Base-by-base conservation (phyloP, 306 rosid genomes). In the Dicorynia guianensis region DNA sequence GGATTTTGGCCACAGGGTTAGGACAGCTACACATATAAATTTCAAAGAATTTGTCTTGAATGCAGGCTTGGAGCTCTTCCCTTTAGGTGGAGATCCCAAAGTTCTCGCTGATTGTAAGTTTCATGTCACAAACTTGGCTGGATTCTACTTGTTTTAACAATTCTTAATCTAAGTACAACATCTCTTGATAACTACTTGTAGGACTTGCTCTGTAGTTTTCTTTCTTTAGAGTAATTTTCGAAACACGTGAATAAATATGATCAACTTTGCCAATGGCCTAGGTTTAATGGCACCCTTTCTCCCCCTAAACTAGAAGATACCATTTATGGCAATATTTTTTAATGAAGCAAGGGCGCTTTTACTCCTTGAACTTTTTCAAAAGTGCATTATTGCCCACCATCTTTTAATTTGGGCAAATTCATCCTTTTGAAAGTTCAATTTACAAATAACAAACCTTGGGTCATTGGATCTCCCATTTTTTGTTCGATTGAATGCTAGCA, bases 31-130 rank as follows among this genome's bases (percentile, higher is more conserved):
- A 56, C 98, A 95, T 83, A 88, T 86, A 72, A 95, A 92, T 82
- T 95, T 95, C 77, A 91, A 89, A 85, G 98, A 95, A 74, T 95
- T 92, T 75, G 91, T 95, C 69, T 82, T 89, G 79, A 67, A 83
- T 62, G 88, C 90, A 66, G 98, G 98, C 61, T 82, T 95, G 92
- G 98, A 95, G 79, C 90, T 92, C 88, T 95, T 48, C 85, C 93
- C 97, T 65, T 80, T 95, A 73, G 97, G 98, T 65, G 97, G 98
- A 79, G 98, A 95, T 83, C 97, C 98, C 58, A 92, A 92, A 90
- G 87, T 95, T 87, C 98, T 95, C 70, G 98, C 98, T 74, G 97
- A 87, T 40, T 95, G 98, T 95, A 85, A 92, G 98, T 77, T 77
- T 68, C 35, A 53, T 69, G 43, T 61, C 82, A 74, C 60, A 72